Evolutionary conservation across 768 basidiomycete genomes (phyloP), one percentile per base, ranked within the genome.

Genomic region (Agaricus subrufescens): DNA sequence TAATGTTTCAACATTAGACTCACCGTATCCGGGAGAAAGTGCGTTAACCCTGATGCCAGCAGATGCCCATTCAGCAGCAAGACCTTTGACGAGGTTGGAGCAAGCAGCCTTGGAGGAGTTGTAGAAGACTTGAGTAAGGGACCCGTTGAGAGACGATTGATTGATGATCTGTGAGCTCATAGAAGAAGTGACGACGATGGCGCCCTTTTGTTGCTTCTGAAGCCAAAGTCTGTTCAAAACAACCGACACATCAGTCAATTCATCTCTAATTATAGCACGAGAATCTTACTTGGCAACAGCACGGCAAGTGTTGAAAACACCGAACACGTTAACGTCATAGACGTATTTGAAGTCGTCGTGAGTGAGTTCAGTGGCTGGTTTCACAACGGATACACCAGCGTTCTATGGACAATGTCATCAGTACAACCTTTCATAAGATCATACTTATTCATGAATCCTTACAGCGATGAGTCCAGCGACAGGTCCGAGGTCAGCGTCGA

Each of bases 121-220:
- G 64, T 86, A 86, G 62, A 75, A 76, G 7, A 77, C 83, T 69
- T 85, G 85, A 10, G 76, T 79, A 45, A 85, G 66, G 3, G 83
- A 70, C 59, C 73, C 63, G 62, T 78, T 80, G 30, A 66, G 63
- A 0, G 60, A 67, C 2, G 71, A 60, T 60, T 79, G 76, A 58
- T 86, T 86, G 66, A 85, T 82, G 58, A 87, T 85, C 54, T 80
- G 79, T 1, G 83, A 85, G 58, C 80, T 82, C 84, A 87, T 87
- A 4, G 82, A 84, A 1, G 81, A 79, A 0, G 78, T 84, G 56
- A 87, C 79, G 39, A 87, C 82, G 57, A 86, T 86, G 0, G 84
- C 83, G 0, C 81, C 80, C 37, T 68, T 63, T 5, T 61, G 52
- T 1, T 74, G 64, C 19, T 63, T 54, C 0, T 74, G 68, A 0